These are phyloP conservation scores for Parastagonospora avenae DNA, from an alignment of 2,329 filamentous ascomycete species.

Conservation along the genomic window DNA sequence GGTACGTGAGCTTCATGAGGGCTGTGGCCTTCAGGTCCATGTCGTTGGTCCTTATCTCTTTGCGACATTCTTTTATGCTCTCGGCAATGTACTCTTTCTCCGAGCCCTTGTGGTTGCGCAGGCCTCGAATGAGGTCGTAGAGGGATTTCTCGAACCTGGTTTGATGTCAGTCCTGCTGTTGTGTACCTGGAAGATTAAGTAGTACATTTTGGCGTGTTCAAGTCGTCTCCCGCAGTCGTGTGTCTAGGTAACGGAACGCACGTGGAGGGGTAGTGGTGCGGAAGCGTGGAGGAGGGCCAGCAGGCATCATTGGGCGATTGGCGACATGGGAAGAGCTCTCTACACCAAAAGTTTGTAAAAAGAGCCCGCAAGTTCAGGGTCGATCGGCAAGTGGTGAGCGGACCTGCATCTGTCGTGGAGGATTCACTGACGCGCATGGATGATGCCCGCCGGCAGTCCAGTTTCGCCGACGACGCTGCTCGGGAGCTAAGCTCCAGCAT, in stretches of 20 bases:
- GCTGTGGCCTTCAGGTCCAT: slow-evolving; percentile 98
- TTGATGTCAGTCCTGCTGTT: slow-evolving; percentile 9
- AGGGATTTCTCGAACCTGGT: slow-evolving; percentile 97
- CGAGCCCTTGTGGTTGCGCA: slow-evolving; percentile 92
- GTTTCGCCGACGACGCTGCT: slow-evolving; percentile 23
- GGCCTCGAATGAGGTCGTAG: slow-evolving; percentile 95
- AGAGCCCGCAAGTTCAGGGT: not conserved
- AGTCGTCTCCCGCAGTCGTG: slow-evolving; percentile 19
- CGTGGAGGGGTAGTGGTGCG: slow-evolving; percentile 38
- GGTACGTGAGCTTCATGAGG: slow-evolving; percentile 91
- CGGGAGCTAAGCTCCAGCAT: slow-evolving; percentile 20
- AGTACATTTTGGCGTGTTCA: slow-evolving; percentile 34
- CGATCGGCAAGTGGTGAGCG: not conserved
- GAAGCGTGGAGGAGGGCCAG: slow-evolving; percentile 27
- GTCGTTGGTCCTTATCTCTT: slow-evolving; percentile 89
- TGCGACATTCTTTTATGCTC: slow-evolving; percentile 91
- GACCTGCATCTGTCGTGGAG: slow-evolving; percentile 1
- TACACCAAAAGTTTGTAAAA: slow-evolving; percentile 1
- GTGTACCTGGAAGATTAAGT: too few relatives aligned
- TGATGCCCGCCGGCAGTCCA: slow-evolving; percentile 17
- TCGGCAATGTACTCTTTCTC: slow-evolving; percentile 95
- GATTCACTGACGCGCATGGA: slow-evolving; percentile 15
- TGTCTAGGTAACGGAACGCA: slow-evolving; percentile 17
- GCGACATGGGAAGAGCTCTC: slow-evolving; percentile 16
- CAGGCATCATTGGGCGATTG: slow-evolving; percentile 37